phyloP scores from a whole-genome alignment of 1,139 yeast species.

The Scheffersomyces lignicola region DNA sequence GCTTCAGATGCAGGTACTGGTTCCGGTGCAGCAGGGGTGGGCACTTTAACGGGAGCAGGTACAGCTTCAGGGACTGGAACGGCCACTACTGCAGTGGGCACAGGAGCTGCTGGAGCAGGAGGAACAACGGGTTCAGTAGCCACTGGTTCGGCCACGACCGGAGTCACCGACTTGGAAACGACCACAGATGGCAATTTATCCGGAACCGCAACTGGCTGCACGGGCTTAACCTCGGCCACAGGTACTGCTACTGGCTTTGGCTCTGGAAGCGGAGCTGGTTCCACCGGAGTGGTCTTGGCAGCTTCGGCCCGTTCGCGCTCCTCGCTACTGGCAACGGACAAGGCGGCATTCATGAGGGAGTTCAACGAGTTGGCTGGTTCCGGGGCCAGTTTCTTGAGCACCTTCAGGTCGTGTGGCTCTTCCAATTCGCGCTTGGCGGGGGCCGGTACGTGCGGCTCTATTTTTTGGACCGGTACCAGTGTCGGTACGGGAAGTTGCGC shows the following conservation, averaged over 20 bases:
- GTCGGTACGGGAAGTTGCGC: too few species aligned
- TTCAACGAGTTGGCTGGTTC: slow-evolving; percentile 18
- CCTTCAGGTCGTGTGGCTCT: slow-evolving; percentile 23
- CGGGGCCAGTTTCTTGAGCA: slow-evolving; percentile 11
- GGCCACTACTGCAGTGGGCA: slow-evolving; percentile 7
- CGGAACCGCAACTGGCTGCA: too few species aligned
- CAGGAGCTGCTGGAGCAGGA: slow-evolving; percentile 2
- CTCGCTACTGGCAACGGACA: slow-evolving; percentile 12
- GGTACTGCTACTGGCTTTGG: slow-evolving; percentile 2
- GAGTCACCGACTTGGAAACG: too few species aligned
- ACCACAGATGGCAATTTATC: too few species aligned
- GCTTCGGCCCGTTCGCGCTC: slow-evolving; percentile 9
- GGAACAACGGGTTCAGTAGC: slow-evolving; percentile 3
- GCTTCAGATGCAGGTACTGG: slow-evolving; percentile 10
- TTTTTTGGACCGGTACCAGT: slow-evolving; percentile 6
- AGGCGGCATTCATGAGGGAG: slow-evolving; percentile 33
- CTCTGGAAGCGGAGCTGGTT: slow-evolving; percentile 4
- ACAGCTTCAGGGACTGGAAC: slow-evolving; percentile 11
- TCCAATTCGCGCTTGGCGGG: slow-evolving; percentile 39
- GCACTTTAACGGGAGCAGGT: slow-evolving; percentile 7
- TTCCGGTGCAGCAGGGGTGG: slow-evolving; percentile 13
- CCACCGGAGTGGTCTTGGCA: too few species aligned
- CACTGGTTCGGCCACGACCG: too few species aligned
- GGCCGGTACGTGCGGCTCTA: slow-evolving; percentile 4
- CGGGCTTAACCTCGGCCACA: neutral